Evolutionary conservation across 768 basidiomycete genomes (phyloP), one percentile per base, ranked within the genome.

Genomic region (Rhodotorula graminis): DNA sequence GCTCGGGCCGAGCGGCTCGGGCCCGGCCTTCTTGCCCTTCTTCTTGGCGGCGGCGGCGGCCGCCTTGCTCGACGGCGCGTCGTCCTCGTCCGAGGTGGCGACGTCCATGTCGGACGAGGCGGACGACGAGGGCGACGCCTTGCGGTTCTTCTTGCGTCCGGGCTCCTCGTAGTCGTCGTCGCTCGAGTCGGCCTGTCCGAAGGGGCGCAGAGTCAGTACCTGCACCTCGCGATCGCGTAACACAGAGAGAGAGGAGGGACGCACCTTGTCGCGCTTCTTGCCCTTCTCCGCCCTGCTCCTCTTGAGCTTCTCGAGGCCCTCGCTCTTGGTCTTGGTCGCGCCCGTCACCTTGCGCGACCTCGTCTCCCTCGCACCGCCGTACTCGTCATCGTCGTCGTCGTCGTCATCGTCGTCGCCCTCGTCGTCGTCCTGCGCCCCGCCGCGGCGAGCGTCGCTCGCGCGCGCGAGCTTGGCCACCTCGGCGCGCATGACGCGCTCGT

Each of bases 201-300:
- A 18, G 2, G 12, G 2, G 29, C 47, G 12, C 64, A 75, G 76
- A 72, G 52, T 19, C 58, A 42, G 23, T 9, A 37, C 37, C 37
- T 4, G 9, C 37, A 27, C 56, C 9, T 12, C 27, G 21, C 50
- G 66, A 25, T 40, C 50, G 37, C 23, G 3, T 2, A n/a, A n/a
- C n/a, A n/a, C n/a, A n/a, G 27, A 27, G 44, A 37, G 59, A 42
- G 47, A 42, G 8, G 60, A 19, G 37, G 37, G 37, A 37, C 59
- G 42, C 62, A 72, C 66, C 58, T 67, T 63, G 27, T 61, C 77
- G 52, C 77, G 90, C 81, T 89, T 89, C 81, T 94, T 91, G 75
- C 89, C 91, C 82, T 93, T 94, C 16, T 91, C 92, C 77, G 89
- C 90, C 49, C 94, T 86, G 77, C 85, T 89, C 11, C 89, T 91